Evolutionary conservation across 1,284 basidiomycete genomes (phyloP), one percentile per base, ranked within the genome.

Genomic region (Cutaneotrichosporon daszewskae): DNA sequence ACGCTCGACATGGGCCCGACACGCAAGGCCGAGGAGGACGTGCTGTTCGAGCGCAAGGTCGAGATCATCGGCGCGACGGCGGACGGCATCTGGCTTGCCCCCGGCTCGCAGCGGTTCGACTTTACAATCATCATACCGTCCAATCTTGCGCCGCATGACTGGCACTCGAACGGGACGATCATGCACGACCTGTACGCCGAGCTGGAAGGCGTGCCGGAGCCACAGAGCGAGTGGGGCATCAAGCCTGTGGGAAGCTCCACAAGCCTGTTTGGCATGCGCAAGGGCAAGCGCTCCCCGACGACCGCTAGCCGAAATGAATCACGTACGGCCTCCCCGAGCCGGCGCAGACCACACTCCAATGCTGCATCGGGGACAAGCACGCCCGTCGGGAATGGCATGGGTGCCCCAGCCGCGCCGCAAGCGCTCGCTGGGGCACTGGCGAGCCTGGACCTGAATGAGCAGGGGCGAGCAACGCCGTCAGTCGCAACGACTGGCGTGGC

Each of bases 141-240:
- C 25, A 54, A 55, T 37, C 54, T 58, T 10, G 53, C 57, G 5
- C 48, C 49, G 24, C 57, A 59, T 44, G 59, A 61, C 43, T 57
- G 55, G 48, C 59, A 59, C 37, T 33, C 46, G 16, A 60, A 58
- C 32, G 57, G 55, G 10, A 51, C 40, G 16, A 53, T 58, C 22
- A 28, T 40, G 20, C 53, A 56, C 45, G 40, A 51, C 32, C 44
- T 60, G 5, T 58, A 54, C 24, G 59, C 54, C 35, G 57, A 57
- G 43, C 40, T 60, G 7, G 59, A 57, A 36, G 59, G 59, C 5
- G 16, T 53, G n/a, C 47, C 51, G 2, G 43, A 47, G 16, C 35
- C 38, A 18, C 9, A 27, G n/a, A 12, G 27, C 10, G 32, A 31
- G 14, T 29, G 23, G 37, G 25, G 32, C 2, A 12, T 36, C 12